Evolutionary conservation across 306 rosid genomes (phyloP).

Genomic region (Quercus glauca): DNA sequence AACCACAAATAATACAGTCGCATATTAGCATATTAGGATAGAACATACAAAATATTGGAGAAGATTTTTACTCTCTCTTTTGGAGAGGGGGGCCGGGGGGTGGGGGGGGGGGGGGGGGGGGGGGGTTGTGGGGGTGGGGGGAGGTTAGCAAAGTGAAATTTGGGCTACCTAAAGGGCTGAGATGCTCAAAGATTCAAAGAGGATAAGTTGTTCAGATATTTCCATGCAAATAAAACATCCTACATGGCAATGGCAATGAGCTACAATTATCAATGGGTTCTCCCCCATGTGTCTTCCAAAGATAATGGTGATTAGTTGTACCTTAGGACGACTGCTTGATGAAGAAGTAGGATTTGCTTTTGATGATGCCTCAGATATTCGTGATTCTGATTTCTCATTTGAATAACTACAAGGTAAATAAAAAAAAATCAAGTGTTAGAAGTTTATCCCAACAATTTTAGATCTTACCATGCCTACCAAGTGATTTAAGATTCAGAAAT

Average conservation of each 20-base stretch:
- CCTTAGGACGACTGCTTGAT: constrained; percentile 50
- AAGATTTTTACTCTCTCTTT: too few species aligned
- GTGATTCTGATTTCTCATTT: constrained; percentile 70
- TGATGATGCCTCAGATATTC: constrained; percentile 41
- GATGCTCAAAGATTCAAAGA: too few species aligned
- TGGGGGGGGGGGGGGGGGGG: too few species aligned
- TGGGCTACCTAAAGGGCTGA: too few species aligned
- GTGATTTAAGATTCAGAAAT: background rate
- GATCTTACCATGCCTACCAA: background rate
- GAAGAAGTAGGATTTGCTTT: constrained; percentile 45
- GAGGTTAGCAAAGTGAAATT: too few species aligned
- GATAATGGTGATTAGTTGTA: background rate
- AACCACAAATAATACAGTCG: background rate
- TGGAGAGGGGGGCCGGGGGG: too few species aligned
- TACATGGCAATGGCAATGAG: too few species aligned
- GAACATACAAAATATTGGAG: background rate
- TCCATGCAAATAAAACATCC: too few species aligned
- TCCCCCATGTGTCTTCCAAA: background rate
- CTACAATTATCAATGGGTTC: background rate
- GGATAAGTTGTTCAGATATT: too few species aligned
- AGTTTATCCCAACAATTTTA: background rate
- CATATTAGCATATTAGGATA: background rate
- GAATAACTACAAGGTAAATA: constrained; percentile 50
- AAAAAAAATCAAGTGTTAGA: background rate
- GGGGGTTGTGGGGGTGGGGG: too few species aligned